These are phyloP conservation scores for Brettanomyces nanus DNA, from an alignment of 805 yeast genomes.

Conservation along the genomic window DNA sequence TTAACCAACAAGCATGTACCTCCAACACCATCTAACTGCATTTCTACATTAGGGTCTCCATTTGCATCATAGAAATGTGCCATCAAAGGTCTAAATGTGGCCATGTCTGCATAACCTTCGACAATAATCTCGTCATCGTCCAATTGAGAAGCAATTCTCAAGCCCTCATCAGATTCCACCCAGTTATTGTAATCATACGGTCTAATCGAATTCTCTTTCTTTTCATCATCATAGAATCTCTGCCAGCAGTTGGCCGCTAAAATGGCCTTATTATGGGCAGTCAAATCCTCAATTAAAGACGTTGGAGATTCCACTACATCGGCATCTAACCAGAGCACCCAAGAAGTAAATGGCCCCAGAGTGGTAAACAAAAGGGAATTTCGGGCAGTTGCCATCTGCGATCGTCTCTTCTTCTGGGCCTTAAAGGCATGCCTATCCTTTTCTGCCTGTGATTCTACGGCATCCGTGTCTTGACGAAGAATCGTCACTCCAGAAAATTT, in stretches of 20 bases:
- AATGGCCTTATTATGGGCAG: conserved; percentile 77
- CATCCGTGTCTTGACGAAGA: conserved; percentile 81
- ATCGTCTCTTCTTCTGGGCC: conserved; percentile 83
- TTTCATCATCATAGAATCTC: conserved; percentile 54
- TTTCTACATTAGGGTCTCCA: conserved; percentile 57
- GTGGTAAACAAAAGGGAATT: conserved; percentile 87
- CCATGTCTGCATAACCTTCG: conserved; percentile 90
- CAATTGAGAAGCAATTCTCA: conserved; percentile 62
- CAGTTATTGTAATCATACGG: conserved; percentile 97
- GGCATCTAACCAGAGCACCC: conserved; percentile 96
- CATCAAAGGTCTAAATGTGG: conserved; percentile 93
- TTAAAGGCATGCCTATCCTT: conserved; percentile 82
- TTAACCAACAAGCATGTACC: conserved; percentile 95
- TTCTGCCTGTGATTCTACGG: conserved; percentile 56
- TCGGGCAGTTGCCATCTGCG: conserved; percentile 89
- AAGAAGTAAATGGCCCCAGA: conserved; percentile 79
- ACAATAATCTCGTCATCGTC: conserved; percentile 85
- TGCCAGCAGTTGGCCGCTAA: conserved; percentile 92
- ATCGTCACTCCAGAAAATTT: conserved; percentile 81
- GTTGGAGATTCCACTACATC: conserved; percentile 88
- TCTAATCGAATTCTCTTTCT: conserved; percentile 50
- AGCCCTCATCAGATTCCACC: conserved; percentile 80
- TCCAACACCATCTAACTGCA: conserved; percentile 94
- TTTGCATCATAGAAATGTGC: conserved; percentile 70
- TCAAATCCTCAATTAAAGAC: conserved; percentile 78